These are phyloP conservation scores for Nicotiana obtusifolia DNA, from an alignment of 257 asterid genomes.

Conservation along the genomic window DNA sequence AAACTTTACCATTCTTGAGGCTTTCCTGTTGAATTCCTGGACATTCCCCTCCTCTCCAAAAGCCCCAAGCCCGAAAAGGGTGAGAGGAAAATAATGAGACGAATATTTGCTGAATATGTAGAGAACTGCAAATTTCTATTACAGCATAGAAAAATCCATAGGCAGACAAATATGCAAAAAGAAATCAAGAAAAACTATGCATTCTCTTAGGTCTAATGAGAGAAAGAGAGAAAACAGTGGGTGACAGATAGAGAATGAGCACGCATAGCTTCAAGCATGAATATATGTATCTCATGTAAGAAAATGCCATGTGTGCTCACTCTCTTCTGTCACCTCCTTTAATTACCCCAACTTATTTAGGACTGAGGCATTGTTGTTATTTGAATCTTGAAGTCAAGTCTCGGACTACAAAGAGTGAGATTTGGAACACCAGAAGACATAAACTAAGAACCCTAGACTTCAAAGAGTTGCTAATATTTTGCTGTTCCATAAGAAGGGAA, in stretches of 20 bases:
- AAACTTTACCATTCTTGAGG: too few relatives aligned
- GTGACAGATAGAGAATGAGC: constrained; percentile 4
- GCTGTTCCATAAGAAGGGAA: neutral
- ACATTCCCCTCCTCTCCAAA: neutral
- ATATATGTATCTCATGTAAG: neutral
- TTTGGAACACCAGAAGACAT: neutral
- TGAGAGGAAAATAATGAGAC: neutral
- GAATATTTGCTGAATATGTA: too few relatives aligned
- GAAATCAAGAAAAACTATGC: too few relatives aligned
- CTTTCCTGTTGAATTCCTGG: neutral
- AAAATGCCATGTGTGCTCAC: neutral
- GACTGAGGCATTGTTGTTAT: too few relatives aligned
- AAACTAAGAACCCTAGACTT: neutral
- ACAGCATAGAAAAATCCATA: neutral
- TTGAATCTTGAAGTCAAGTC: too few relatives aligned
- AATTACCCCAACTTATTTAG: too few relatives aligned
- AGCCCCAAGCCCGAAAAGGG: neutral
- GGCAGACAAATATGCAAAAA: too few relatives aligned
- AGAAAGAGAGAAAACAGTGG: neutral
- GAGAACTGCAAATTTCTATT: neutral
- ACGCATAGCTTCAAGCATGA: neutral
- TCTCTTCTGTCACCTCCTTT: neutral
- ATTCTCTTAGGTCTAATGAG: too few relatives aligned
- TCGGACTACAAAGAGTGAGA: too few relatives aligned
- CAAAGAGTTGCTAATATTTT: neutral